Conservation (phyloP, 805 yeast species). For the Scheffersomyces ergatensis region DNA sequence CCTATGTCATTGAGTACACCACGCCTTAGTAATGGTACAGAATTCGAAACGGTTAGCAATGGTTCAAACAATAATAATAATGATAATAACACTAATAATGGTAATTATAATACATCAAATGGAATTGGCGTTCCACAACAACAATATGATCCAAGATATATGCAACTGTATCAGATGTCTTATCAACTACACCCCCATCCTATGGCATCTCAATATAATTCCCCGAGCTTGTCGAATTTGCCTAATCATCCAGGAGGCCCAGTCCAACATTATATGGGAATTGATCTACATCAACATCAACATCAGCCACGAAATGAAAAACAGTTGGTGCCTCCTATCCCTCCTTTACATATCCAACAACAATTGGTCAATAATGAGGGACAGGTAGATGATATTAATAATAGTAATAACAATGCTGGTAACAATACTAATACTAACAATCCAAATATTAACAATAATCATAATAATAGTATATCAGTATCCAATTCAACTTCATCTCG, state of each 20-base stretch:
- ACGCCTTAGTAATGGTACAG: neutral
- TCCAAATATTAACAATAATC: too few relatives aligned
- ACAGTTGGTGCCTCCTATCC: slow-evolving; percentile 31
- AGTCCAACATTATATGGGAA: neutral
- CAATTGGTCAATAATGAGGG: slow-evolving; percentile 18
- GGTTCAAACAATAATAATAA: neutral
- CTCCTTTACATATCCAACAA: slow-evolving; percentile 44
- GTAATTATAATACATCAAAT: too few relatives aligned
- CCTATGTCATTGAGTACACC: neutral
- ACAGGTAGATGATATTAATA: neutral
- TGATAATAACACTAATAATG: too few relatives aligned
- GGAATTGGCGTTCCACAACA: neutral
- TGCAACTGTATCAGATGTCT: slow-evolving; percentile 6
- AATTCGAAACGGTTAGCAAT: neutral
- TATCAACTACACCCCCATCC: slow-evolving; percentile 7
- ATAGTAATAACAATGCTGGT: neutral
- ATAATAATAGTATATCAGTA: neutral
- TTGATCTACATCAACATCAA: neutral
- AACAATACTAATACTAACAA: too few relatives aligned
- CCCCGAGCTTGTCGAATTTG: neutral
- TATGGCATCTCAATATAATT: neutral
- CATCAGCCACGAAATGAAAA: slow-evolving; percentile 5
- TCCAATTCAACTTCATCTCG: neutral
- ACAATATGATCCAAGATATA: slow-evolving; percentile 2
- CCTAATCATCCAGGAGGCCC: slow-evolving; percentile 1